Evolutionary conservation across 495 filamentous ascomycete genomes (phyloP), one percentile per base, ranked within the genome.

Genomic region (Penicillium cosmopolitanum): DNA sequence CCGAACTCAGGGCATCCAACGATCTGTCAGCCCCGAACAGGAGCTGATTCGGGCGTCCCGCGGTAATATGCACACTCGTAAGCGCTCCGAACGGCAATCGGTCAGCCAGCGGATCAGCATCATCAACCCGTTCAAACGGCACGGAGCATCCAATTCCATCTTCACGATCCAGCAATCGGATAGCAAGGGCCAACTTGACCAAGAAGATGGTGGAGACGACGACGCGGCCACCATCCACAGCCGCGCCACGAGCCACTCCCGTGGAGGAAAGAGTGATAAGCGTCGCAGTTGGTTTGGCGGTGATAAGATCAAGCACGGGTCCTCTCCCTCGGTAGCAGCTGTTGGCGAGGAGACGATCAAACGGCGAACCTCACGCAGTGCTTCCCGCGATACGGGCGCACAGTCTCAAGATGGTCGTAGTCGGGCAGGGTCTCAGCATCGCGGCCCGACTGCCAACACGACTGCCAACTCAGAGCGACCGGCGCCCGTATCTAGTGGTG

Each of bases 61-160:
- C 16, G 40, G 53, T 15, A 71, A 70, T 36, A 65, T 65, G 0
- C 73, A 73, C 60, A 63, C 55, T 7, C 73, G 70, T 46, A 79
- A 74, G 51, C 71, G 71, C 44, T 73, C 73, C 0, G 61, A 71
- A 21, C 73, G 75, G 51, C 74, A 73, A 15, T 79, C 77, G 25
- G 70, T 78, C 63, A 77, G 77, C 60, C 74, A 79, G 40, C 76
- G 77, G 7, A 80, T 80, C 59, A 79, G 76, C 61, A 72, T 79
- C 40, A 79, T 79, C 65, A 80, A 80, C 42, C 78, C 78, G 0
- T 80, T 80, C 65, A 79, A 76, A 58, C 77, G 78, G 2, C 76
- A 80, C 55, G 72, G 67, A 3, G 58, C 66, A 11, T 67, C 67
- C 18, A 72, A 69, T 56, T 78, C 75, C 9, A 66, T 77, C 34